These are phyloP conservation scores for Eucommia ulmoides DNA, from an alignment of 257 asterid genomes.

Conservation along the genomic window DNA sequence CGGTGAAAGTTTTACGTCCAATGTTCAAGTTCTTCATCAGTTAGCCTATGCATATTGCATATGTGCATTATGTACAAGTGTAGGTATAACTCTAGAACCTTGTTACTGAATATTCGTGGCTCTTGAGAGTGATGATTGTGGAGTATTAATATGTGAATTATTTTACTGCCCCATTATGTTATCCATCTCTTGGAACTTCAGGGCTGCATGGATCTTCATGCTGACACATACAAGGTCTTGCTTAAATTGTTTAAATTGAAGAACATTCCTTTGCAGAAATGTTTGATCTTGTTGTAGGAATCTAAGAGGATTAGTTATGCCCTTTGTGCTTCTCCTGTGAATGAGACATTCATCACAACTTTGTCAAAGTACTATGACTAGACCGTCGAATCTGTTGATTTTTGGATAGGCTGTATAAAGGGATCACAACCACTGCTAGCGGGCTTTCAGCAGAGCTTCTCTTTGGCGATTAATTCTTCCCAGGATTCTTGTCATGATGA, in stretches of 20 bases:
- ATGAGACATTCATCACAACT: constrained; percentile 30
- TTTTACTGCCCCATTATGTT: neutral
- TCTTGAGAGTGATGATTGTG: neutral
- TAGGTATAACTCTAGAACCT: constrained; percentile 40
- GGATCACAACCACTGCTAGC: constrained; percentile 54
- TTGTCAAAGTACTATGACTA: constrained; percentile 52
- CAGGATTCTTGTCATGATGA: constrained; percentile 7
- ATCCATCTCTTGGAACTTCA: constrained; percentile 19
- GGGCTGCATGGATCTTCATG: constrained; percentile 65
- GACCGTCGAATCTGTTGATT: constrained; percentile 26
- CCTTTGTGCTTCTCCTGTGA: constrained; percentile 76
- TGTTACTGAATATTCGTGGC: too few species aligned
- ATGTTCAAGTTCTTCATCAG: constrained; percentile 45
- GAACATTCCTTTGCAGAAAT: constrained; percentile 41
- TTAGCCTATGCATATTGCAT: constrained; percentile 52
- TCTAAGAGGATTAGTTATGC: constrained; percentile 74
- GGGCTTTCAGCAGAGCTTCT: constrained; percentile 43
- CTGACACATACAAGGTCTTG: constrained; percentile 52
- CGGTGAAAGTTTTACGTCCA: constrained; percentile 28
- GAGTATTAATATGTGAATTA: too few species aligned
- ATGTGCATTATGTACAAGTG: constrained; percentile 49
- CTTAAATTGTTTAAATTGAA: constrained; percentile 46
- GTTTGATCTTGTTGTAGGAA: constrained; percentile 62
- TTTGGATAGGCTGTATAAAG: constrained; percentile 56
- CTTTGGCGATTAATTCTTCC: constrained; percentile 13